Conservation (phyloP, 495 filamentous ascomycete species). For the Sabuloglossum arenarium region DNA sequence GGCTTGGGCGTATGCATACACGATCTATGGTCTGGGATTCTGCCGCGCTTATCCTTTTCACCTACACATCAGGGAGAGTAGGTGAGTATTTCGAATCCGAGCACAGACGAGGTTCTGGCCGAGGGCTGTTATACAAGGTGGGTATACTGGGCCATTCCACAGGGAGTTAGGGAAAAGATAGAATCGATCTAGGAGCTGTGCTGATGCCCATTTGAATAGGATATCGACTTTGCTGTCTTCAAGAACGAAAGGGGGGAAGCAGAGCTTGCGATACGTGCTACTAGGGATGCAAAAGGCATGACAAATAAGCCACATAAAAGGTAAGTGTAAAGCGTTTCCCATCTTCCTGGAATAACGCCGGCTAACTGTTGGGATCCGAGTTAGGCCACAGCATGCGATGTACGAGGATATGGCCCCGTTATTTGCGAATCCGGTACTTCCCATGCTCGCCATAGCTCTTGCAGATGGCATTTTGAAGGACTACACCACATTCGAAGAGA, state of each 20-base stretch:
- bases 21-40: slow-evolving; percentile 4
- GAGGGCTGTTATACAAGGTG: slow-evolving; percentile 9
- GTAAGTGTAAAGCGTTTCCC: slow-evolving; percentile 3
- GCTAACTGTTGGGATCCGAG: slow-evolving; percentile 4
- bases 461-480: background rate
- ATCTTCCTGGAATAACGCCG: slow-evolving; percentile 3
- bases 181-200: background rate
- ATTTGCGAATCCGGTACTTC: slow-evolving; percentile 1
- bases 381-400: slow-evolving; percentile 2
- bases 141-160: slow-evolving; percentile 4
- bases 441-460: background rate
- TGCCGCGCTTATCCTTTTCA: slow-evolving; percentile 7
- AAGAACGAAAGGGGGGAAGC: slow-evolving; percentile 8
- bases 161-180: too few relatives aligned
- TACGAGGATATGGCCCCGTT: background rate
- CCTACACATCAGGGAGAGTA: slow-evolving; percentile 8
- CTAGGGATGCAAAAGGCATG: slow-evolving; percentile 7
- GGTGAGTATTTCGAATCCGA: slow-evolving; percentile 9
- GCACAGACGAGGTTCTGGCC: slow-evolving; percentile 6
- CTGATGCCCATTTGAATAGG: slow-evolving; percentile 2
- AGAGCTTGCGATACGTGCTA: slow-evolving; percentile 5
- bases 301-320: slow-evolving; percentile 7
- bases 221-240: slow-evolving; percentile 6
- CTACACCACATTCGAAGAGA: background rate
- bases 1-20: slow-evolving; percentile 5